A percentile compares a stretch with the other conserved stretches of the same genome.
Conservation (phyloP, 805 yeast species). For the Zygotorulaspora chibaensis region DNA sequence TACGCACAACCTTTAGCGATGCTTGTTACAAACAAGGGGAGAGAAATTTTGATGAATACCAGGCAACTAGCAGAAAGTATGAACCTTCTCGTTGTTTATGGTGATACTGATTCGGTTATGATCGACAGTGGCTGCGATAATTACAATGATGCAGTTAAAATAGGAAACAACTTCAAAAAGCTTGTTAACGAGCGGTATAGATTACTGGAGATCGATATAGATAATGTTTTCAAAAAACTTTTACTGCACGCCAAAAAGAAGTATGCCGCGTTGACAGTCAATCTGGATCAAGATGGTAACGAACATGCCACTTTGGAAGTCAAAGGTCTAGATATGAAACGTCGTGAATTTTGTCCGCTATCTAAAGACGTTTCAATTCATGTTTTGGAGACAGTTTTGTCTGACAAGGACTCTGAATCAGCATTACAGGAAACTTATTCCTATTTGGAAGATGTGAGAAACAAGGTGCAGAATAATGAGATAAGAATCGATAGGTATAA, state of each 20-base stretch:
- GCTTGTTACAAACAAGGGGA: constrained; percentile 90
- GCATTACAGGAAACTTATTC: constrained; percentile 68
- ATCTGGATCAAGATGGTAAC: constrained; percentile 48
- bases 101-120: constrained; percentile 99
- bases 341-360: constrained; percentile 92
- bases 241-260: constrained; percentile 93
- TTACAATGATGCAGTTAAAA: constrained; percentile 67
- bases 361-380: constrained; percentile 83
- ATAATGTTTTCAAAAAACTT: constrained; percentile 81
- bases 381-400: constrained; percentile 65
- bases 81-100: constrained; percentile 83
- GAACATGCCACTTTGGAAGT: constrained; percentile 68
- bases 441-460: constrained; percentile 58
- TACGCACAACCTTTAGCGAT: constrained; percentile 95
- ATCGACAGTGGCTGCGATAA: constrained; percentile 78
- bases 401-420: constrained; percentile 71
- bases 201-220: constrained; percentile 88
- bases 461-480: constrained; percentile 54
- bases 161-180: constrained; percentile 80
- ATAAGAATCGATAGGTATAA: constrained; percentile 64
- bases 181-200: constrained; percentile 86
- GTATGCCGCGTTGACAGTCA: constrained; percentile 83
- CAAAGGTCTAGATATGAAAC: constrained; percentile 93
- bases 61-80: constrained; percentile 85
- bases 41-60: constrained; percentile 91